Base-by-base conservation (phyloP, 2,329 filamentous ascomycete genomes). In the Metarhizium guizhouense region DNA sequence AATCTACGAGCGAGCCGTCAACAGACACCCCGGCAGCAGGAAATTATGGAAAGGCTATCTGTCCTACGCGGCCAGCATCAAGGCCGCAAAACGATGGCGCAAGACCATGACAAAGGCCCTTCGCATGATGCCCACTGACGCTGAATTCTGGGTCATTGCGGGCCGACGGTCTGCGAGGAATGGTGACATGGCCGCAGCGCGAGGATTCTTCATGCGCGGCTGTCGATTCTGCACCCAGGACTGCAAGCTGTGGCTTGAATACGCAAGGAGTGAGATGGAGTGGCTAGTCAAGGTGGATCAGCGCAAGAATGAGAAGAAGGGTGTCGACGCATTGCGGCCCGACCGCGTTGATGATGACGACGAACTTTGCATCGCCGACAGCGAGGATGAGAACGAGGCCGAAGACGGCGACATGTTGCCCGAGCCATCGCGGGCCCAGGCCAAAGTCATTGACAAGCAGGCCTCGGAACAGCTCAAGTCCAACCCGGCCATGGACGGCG, bases 41-140 rank as follows among this genome's bases (percentile, higher is more conserved):
- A 81, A 81, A 2, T 77, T 99, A 42, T 99, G 94, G 94, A 85
- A 88, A 70, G 88, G 92, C 65, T 96, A 96, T 67, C 84, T 97
- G 57, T 82, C 87, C 57, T 97, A 90, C 69, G 86, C 89, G 16
- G 80, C 85, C 63, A 81, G 83, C 61, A 78, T 85, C 66, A 85
- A 82, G 63, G 83, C 84, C 6, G 78, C 78, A 16, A 86, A 86
- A 71, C 76, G 83, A 45, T 86, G 85, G 74, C 85, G 82, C 71
- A 78, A 76, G 57, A 75, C 82, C 61, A 78, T 86, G 72, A 84
- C 81, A 20, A 75, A 84, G 50, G 88, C 90, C 16, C 76, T 97
- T 62, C 82, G 93, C 61, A 79, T 99, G 72, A 91, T 95, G 72
- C 93, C 94, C 16, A 84, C 85, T 54, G 90, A 93, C 62, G 78